These are phyloP conservation scores for Trametes elegans DNA, from an alignment of 768 basidiomycete genomes.

Conservation along the genomic window DNA sequence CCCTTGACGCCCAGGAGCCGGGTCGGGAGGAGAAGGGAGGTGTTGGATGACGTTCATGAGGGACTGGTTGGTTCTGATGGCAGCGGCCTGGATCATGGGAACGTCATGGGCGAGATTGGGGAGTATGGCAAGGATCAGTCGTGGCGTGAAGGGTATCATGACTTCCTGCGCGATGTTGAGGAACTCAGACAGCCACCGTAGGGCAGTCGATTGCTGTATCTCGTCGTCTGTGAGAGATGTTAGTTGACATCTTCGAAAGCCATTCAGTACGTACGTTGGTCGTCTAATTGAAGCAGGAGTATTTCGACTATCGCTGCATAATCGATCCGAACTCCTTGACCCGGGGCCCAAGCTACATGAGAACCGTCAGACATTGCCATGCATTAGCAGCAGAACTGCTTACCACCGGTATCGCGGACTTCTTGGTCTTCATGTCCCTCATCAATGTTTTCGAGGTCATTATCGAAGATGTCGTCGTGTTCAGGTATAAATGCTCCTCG, in stretches of 20 bases:
- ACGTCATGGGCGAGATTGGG: conserved; percentile 94
- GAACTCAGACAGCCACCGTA: conserved; percentile 92
- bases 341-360: conserved; percentile 78
- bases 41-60: conserved; percentile 84
- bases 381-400: conserved; percentile 14
- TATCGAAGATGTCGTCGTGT: conserved; percentile 36
- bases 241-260: not conserved
- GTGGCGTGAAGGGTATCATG: conserved; percentile 92
- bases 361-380: not conserved
- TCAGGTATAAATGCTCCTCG: conserved; percentile 54
- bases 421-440: conserved; percentile 48
- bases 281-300: conserved; percentile 80
- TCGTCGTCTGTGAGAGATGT: conserved; percentile 67
- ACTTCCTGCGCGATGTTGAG: conserved; percentile 85
- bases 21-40: conserved; percentile 70
- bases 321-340: conserved; percentile 90
- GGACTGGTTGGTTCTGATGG: conserved; percentile 81
- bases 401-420: conserved; percentile 65
- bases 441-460: conserved; percentile 22
- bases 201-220: conserved; percentile 91
- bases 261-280: conserved; percentile 60
- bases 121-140: conserved; percentile 88
- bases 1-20: conserved; percentile 32
- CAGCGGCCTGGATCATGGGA: conserved; percentile 83
- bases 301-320: conserved; percentile 93